Base-by-base conservation (phyloP, 441 rosid genomes). In the Isatis lusitanica region DNA sequence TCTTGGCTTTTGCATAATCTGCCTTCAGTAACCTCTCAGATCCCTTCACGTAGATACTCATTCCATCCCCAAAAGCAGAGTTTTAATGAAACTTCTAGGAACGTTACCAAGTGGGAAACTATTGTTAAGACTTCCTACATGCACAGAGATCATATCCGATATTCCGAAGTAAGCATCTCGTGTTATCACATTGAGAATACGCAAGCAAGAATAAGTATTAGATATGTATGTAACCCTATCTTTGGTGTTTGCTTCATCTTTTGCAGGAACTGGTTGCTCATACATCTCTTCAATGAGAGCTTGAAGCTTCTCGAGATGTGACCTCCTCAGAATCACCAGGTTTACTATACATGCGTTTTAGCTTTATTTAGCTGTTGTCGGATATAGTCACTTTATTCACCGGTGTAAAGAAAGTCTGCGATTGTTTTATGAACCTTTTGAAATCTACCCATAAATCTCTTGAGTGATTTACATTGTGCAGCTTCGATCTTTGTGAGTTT, bases 1-100 rank as follows among this genome's bases (percentile, higher is more conserved):
- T 94, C 99, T 24, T 94, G 99, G 99, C 96, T 94, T 40, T 78
- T 87, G 76, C 90, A 93, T 59, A 82, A 94, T 35, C 79, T 89
- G 74, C 97, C 97, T 76, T 80, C 94, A 31, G 74, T 81, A 62
- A 55, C 85, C 0, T 70, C 89, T 3, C 83, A 74, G 42, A 85
- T 66, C 51, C 69, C 83, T 26, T 71, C 83, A 59, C 77, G 84
- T 6, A 81, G 78, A 50, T 75, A 78, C 30, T 38, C 77, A 17
- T 73, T 60, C 24, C 62, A 81, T 33, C 47, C 59, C 39, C 82
- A 78, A 46, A 79, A 78, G 83, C 81, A 75, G 58, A 85, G 79
- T 67, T 46, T 74, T 39, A 74, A 16, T 11, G 81, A 68, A 47
- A 58, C 6, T 64, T 68, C 69, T 26, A 61, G 58, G 46, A 46